Base-by-base conservation (phyloP, 2,329 filamentous ascomycete genomes). In the Rhinocladiella mackenziei region DNA sequence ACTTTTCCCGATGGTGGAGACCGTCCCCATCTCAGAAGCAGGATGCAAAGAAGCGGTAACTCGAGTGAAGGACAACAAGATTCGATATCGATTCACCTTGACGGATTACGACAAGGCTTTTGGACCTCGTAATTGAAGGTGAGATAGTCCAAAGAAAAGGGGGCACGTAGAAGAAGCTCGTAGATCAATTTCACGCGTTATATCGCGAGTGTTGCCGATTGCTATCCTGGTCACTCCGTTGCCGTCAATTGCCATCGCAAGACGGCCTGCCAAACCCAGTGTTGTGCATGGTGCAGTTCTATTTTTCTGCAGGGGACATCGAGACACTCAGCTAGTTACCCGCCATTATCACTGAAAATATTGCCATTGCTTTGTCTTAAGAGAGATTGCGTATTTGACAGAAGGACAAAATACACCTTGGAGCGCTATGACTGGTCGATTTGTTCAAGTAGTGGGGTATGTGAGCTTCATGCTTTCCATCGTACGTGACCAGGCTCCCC, bases 1-100 rank as follows among this genome's bases (percentile, higher is more conserved):
- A 3, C 71, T 88, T 56, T 74, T 78, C 65, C 78, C 80, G 7
- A 86, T 83, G 81, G 75, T 82, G 15, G 69, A 81, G 62, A 76
- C 82, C 58, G 78, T 94, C 34, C 78, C 83, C 38, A 85, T 95
- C 60, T 80, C 76, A 51, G 82, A 79, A 59, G 72, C 79, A 54
- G 82, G 80, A 0, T 81, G 83, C 60, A 80, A 80, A 63, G 74
- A 87, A 67, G 84, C 80, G 0, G 76, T 87, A 13, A 74, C 81
- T 62, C 74, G 81, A 53, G 76, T 89, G 38, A 78, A 83, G 59
- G 78, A 78, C 52, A 84, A 84, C 56, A 77, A 86, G 61, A 81
- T 89, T 10, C 74, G 75, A 23, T 91, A 86, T 62, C 73, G 86
- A 29, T 82, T 86, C 58, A 86, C 77, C 9, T 38, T 55, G 41